Base-by-base conservation (phyloP, 2,329 filamentous ascomycete genomes). In the Fusarium burgessii region DNA sequence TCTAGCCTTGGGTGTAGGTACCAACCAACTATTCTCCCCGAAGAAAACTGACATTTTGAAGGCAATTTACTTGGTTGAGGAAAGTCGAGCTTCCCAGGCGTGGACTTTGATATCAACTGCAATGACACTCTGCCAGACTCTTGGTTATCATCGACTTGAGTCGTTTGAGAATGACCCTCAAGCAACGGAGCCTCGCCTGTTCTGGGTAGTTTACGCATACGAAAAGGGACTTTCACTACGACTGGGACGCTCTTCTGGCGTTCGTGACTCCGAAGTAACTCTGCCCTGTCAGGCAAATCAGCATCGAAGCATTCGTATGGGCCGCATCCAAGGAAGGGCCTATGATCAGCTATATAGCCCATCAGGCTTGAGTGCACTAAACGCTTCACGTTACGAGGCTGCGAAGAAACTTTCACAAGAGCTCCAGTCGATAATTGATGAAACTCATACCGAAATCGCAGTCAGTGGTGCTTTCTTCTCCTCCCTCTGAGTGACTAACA, bases 51-150 rank as follows among this genome's bases (percentile, higher is more conserved):
- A 46, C 5, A 4, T 17, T 13, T 1, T 0, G 2, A 49, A 82
- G 80, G 71, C 79, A 12, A 71, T 79, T 10, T 70, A 81, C 23
- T 74, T 76, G 9, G 70, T 82, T 14, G 81, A 83, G 52, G 70
- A 76, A 18, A 78, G 77, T 1, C 79, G 76, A 46, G 75, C 77
- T 8, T 71, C 73, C 18, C 49, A 73, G 36, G 79, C 80, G 18
- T 82, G 80, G 76, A 78, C 68, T 6, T 75, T 79, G n/a, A 80
- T 82, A 25, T 81, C 80, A 6, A 70, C 70, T n/a, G 80, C 81
- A 8, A 66, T 77, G 12, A 77, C 76, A 36, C 56, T 79, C 7
- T 82, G 79, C 36, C 75, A 80, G 25, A 80, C 77, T 1, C 54
- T 82, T 2, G 76, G 79, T 15, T 79, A 80, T 25, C 80, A 82